phyloP scores from a whole-genome alignment of 768 basidiomycete species.

The Boletus tomentosulus region DNA sequence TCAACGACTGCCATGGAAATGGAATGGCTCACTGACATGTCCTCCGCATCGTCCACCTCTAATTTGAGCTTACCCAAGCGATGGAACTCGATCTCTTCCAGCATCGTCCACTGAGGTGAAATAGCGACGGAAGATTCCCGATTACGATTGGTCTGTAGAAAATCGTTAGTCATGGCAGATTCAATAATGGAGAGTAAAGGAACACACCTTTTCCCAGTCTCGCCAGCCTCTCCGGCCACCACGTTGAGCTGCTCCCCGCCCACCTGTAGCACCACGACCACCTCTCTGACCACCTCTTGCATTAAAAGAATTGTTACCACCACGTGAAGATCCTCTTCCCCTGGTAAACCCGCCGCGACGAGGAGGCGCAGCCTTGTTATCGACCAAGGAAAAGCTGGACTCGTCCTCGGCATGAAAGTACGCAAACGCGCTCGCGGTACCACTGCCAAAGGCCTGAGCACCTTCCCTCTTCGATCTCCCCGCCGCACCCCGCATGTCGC shows the following conservation, averaged over 20 bases:
- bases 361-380: slow-evolving; percentile 71
- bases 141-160: slow-evolving; percentile 63
- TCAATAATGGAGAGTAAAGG: not conserved
- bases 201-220: slow-evolving; percentile 87
- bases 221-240: slow-evolving; percentile 71
- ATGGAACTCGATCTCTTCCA: slow-evolving; percentile 97
- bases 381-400: slow-evolving; percentile 93
- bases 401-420: slow-evolving; percentile 99
- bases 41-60: slow-evolving; percentile 90
- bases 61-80: slow-evolving; percentile 86
- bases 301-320: slow-evolving; percentile 34
- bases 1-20: slow-evolving; percentile 1
- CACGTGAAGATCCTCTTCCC: slow-evolving; percentile 40
- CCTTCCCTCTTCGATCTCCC: slow-evolving; percentile 69
- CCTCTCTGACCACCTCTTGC: slow-evolving; percentile 44
- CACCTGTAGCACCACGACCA: slow-evolving; percentile 39
- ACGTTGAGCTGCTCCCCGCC: slow-evolving; percentile 39
- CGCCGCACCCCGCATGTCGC: slow-evolving; percentile 47
- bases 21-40: slow-evolving; percentile 56
- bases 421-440: slow-evolving; percentile 86
- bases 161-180: slow-evolving; percentile 2
- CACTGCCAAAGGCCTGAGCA: slow-evolving; percentile 84
- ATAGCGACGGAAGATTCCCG: slow-evolving; percentile 94
- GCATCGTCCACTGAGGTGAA: slow-evolving; percentile 86
- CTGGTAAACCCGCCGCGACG: slow-evolving; percentile 68